phyloP scores from a whole-genome alignment of 148 eudicot genomes.

The Agrostemma githago region DNA sequence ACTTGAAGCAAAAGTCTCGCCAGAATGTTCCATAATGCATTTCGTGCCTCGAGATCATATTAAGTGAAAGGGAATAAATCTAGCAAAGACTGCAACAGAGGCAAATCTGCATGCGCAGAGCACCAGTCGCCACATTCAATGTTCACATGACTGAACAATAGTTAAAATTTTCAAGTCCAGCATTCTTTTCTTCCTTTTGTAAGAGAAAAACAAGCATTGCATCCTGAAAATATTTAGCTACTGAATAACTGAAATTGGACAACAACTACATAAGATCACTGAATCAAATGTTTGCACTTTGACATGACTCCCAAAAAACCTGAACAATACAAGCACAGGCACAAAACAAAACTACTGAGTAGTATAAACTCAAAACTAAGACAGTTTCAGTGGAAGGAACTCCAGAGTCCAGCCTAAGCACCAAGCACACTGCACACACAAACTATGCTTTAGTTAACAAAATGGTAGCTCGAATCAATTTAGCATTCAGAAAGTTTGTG shows the following conservation, averaged over 20 bases:
- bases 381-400: not conserved
- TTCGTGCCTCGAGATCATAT: conserved; percentile 70
- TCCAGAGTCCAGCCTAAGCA: not conserved
- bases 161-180: not conserved
- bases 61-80: conserved; percentile 74
- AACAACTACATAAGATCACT: not conserved
- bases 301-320: too few species aligned
- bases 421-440: too few species aligned
- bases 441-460: too few species aligned
- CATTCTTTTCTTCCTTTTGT: not conserved
- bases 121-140: conserved; percentile 18
- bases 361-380: not conserved
- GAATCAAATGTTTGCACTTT: not conserved
- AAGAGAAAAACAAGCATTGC: not conserved
- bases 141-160: not conserved
- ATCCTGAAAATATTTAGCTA: not conserved
- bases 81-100: conserved; percentile 66
- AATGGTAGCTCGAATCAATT: too few species aligned
- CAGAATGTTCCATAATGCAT: conserved; percentile 81
- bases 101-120: conserved; percentile 42
- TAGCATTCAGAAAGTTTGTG: too few species aligned
- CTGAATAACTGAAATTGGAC: too few species aligned
- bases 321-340: too few species aligned
- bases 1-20: conserved; percentile 45
- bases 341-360: not conserved